Evolutionary conservation across 371 early-diverging fungal genomes (phyloP), one percentile per base, ranked within the genome.

Genomic region (Rhizopus arrhizus): DNA sequence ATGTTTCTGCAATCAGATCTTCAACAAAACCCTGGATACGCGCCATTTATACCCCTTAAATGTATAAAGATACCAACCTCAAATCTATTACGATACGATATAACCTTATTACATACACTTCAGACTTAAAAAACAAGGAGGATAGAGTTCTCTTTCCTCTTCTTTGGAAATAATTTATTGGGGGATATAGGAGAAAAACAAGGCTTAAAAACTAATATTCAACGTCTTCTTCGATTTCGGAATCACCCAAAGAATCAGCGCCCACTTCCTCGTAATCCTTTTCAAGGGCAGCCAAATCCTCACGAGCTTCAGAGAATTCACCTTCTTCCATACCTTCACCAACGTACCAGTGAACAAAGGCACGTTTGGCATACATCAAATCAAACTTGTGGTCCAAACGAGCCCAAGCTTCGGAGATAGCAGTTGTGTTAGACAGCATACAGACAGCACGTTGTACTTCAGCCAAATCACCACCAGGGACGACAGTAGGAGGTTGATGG

Each of bases 261-360:
- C 91, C 93, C 62, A 95, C 95, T 79, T 95, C 95, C 76, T 95
- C 94, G 85, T 98, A 99, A 82, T 98, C 98, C 87, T 93, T 93
- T 86, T 97, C 98, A 59, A 99, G 92, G 56, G 95, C 95, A 70
- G 96, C 97, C 81, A 99, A 87, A 77, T 99, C 96, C 84, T 99
- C 99, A 80, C 98, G 93, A 62, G 99, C 98, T 87, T 99, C 99
- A 56, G 93, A 93, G 90, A 99, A 99, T 81, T 99, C 99, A 74
- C 98, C 98, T 87, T 68, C 68, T 34, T 68, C 68, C 68, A 68
- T 68, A 82, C 95, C 96, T 80, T 96, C 96, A 70, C 95, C 94
- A 61, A 95, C 95, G 80, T 94, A 96, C 96, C 95, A 96, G 84
- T 96, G 96, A 35, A 96, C 95, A 72, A 96, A 96, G 50, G 96